Conservation (phyloP, 164 flowering plant genomes). For the Stephania yunnanensis region DNA sequence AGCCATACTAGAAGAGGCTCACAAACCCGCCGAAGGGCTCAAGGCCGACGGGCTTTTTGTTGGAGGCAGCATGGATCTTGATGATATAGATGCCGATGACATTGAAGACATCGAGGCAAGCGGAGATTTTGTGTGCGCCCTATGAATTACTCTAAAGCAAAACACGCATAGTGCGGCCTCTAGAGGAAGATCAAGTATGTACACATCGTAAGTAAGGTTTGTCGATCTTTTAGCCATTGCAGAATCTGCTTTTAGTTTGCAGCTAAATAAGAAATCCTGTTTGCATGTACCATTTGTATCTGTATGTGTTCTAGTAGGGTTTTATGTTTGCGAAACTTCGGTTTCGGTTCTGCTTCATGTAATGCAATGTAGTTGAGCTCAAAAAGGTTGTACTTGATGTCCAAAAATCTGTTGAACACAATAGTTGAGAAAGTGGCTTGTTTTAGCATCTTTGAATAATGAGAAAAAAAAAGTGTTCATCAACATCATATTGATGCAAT, state of each 20-base stretch:
- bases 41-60: constrained; percentile 30
- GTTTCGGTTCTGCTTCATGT: neutral
- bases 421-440: neutral
- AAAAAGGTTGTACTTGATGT: neutral
- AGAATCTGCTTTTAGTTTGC: neutral
- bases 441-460: neutral
- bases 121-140: constrained; percentile 70
- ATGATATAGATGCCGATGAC: constrained; percentile 74
- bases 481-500: neutral
- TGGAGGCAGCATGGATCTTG: constrained; percentile 67
- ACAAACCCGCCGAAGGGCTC: constrained; percentile 33
- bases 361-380: neutral
- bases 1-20: constrained; percentile 67
- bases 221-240: neutral
- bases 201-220: neutral
- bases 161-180: neutral
- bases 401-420: neutral
- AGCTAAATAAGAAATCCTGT: neutral
- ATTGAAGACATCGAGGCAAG: constrained; percentile 67
- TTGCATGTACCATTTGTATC: neutral
- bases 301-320: neutral
- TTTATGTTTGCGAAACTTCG: neutral
- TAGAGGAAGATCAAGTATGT: constrained; percentile 11
- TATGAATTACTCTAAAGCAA: constrained; percentile 24
- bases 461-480: neutral